These are phyloP conservation scores for Saksenaea vasiformis DNA, from an alignment of 371 early-diverging fungal species.

Conservation along the genomic window DNA sequence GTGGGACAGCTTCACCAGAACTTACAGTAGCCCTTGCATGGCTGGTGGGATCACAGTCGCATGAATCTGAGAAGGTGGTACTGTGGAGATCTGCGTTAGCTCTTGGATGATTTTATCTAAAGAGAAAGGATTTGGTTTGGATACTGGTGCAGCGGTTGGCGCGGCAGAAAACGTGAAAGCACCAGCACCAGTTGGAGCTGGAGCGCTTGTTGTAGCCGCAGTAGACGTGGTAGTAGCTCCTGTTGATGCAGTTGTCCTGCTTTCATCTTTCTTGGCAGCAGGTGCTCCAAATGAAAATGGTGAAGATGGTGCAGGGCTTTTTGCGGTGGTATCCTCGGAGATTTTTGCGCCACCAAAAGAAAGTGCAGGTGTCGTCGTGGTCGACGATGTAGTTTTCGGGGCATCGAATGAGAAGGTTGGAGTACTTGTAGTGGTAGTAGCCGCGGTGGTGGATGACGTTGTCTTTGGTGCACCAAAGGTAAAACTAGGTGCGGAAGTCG, in stretches of 20 bases:
- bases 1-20: neutral
- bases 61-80: slow-evolving; percentile 32
- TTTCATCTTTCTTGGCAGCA: slow-evolving; percentile 4
- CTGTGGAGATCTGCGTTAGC: slow-evolving; percentile 25
- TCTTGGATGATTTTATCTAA: slow-evolving; percentile 35
- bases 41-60: slow-evolving; percentile 34
- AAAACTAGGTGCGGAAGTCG: slow-evolving; percentile 9
- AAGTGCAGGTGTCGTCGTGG: neutral
- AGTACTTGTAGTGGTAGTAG: neutral
- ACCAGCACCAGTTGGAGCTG: slow-evolving; percentile 11
- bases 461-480: neutral
- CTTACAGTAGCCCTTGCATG: slow-evolving; percentile 32
- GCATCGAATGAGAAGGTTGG: neutral
- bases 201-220: slow-evolving; percentile 3
- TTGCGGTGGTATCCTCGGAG: neutral
- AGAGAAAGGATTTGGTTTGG: slow-evolving; percentile 34
- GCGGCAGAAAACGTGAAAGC: slow-evolving; percentile 30
- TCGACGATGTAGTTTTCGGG: neutral
- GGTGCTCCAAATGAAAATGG: slow-evolving; percentile 19
- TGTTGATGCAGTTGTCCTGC: slow-evolving; percentile 6
- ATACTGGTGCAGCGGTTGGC: slow-evolving; percentile 5
- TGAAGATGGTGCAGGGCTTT: neutral
- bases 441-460: neutral
- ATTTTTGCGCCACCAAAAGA: neutral
- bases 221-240: slow-evolving; percentile 11